Evolutionary conservation across 2,329 filamentous ascomycete genomes (phyloP).

Genomic region (Epichloe brachyelytri): DNA sequence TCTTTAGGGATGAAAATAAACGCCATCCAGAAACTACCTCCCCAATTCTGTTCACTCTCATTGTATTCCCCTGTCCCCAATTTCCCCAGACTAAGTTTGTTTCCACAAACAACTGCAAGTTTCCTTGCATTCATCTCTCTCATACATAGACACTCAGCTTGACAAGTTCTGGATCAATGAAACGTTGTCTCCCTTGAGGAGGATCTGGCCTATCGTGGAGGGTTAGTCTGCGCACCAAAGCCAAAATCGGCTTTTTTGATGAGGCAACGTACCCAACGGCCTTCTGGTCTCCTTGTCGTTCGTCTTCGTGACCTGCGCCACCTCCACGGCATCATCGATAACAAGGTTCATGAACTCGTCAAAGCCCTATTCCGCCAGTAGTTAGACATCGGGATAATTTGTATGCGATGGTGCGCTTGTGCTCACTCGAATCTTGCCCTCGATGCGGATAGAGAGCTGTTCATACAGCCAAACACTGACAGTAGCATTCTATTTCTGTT

Average conservation of each 20-base stretch:
- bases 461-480: constrained; percentile 97
- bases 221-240: constrained; percentile 12
- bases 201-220: constrained; percentile 56
- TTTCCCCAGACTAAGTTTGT: background rate
- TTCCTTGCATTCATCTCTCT: too few relatives aligned
- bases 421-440: constrained; percentile 85
- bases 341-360: constrained; percentile 99
- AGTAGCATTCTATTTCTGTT: constrained; percentile 50
- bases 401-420: background rate
- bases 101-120: background rate
- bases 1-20: background rate
- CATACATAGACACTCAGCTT: background rate
- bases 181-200: constrained; percentile 82
- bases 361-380: constrained; percentile 53
- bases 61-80: background rate
- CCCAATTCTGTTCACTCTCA: background rate
- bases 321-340: constrained; percentile 87
- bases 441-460: constrained; percentile 84
- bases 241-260: background rate
- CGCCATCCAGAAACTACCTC: constrained; percentile 1
- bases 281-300: constrained; percentile 64
- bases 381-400: background rate
- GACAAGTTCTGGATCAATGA: constrained; percentile 55
- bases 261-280: constrained; percentile 52
- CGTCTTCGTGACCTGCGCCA: constrained; percentile 71